phyloP scores from a whole-genome alignment of 768 basidiomycete species.

The Sistotremastrum suecicum region DNA sequence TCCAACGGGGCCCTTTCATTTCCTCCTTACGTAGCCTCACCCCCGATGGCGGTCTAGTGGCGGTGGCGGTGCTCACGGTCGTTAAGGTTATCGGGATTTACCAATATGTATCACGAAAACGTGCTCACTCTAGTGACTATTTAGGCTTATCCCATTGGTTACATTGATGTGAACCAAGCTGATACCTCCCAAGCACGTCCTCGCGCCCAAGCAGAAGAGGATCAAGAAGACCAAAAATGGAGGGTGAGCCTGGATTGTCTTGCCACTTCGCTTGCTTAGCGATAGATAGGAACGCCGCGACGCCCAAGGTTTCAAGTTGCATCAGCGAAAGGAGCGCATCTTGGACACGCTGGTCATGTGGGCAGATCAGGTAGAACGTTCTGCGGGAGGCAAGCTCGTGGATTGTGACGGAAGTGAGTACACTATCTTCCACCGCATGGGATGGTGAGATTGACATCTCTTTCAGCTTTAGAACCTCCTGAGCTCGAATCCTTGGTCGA shows the following conservation, averaged over 20 bases:
- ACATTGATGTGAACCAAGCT: constrained; percentile 48
- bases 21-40: constrained; percentile 69
- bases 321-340: constrained; percentile 42
- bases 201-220: constrained; percentile 58
- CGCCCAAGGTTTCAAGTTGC: constrained; percentile 41
- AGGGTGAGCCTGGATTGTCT: constrained; percentile 29
- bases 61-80: constrained; percentile 62
- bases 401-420: constrained; percentile 11
- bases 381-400: constrained; percentile 32
- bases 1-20: constrained; percentile 48
- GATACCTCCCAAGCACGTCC: constrained; percentile 43
- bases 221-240: constrained; percentile 47
- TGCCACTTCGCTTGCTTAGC: not conserved
- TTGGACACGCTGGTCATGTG: constrained; percentile 39
- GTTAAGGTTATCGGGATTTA: constrained; percentile 33
- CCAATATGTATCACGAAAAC: not conserved
- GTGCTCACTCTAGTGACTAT: not conserved
- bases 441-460: not conserved
- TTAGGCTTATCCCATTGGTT: constrained; percentile 64
- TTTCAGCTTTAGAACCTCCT: constrained; percentile 17
- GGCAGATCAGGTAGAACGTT: constrained; percentile 48
- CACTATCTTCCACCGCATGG: constrained; percentile 6
- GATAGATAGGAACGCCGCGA: constrained; percentile 41
- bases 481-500: constrained; percentile 39
- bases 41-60: constrained; percentile 65